Evolutionary conservation across 2,329 filamentous ascomycete species (phyloP).

Genomic region (Neoarthrinium moseri): DNA sequence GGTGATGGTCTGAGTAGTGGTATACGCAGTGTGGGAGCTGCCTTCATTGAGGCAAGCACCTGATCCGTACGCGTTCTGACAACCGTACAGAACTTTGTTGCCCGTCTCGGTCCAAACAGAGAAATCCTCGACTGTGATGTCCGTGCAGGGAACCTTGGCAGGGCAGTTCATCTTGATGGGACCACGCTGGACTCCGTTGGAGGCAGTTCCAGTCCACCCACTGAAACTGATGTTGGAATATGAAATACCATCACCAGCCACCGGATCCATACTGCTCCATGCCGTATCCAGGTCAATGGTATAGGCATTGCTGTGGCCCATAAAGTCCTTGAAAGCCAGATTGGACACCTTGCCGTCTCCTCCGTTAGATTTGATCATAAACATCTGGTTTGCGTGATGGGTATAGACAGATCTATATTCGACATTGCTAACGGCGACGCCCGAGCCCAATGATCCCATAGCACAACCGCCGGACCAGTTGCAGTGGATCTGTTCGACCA

Average conservation of each 20-base stretch:
- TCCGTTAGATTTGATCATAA: slow-evolving; percentile 62
- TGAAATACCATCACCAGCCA: slow-evolving; percentile 48
- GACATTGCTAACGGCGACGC: slow-evolving; percentile 50
- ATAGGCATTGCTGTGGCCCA: slow-evolving; percentile 59
- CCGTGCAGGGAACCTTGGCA: slow-evolving; percentile 48
- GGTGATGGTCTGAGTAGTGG: slow-evolving; percentile 16
- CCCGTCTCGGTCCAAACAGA: slow-evolving; percentile 51
- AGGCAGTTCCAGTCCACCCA: slow-evolving; percentile 55
- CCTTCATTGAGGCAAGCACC: slow-evolving; percentile 16
- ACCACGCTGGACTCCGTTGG: slow-evolving; percentile 47
- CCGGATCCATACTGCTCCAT: slow-evolving; percentile 43
- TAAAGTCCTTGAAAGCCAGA: slow-evolving; percentile 55
- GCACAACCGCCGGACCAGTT: slow-evolving; percentile 57
- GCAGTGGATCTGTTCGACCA: slow-evolving; percentile 61
- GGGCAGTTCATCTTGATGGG: slow-evolving; percentile 54
- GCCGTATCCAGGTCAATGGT: slow-evolving; percentile 53
- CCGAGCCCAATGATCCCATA: slow-evolving; percentile 52
- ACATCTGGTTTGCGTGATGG: slow-evolving; percentile 60
- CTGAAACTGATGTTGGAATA: slow-evolving; percentile 51
- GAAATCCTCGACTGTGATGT: slow-evolving; percentile 49
- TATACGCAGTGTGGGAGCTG: slow-evolving; percentile 13
- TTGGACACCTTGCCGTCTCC: slow-evolving; percentile 52
- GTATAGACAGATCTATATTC: slow-evolving; percentile 58
- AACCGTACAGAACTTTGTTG: slow-evolving; percentile 39
- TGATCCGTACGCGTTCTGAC: slow-evolving; percentile 29